A percentile compares a stretch with the other conserved stretches of the same genome.
Conservation (phyloP, 2,329 filamentous ascomycete species). For the Aspergillus awamori region DNA sequence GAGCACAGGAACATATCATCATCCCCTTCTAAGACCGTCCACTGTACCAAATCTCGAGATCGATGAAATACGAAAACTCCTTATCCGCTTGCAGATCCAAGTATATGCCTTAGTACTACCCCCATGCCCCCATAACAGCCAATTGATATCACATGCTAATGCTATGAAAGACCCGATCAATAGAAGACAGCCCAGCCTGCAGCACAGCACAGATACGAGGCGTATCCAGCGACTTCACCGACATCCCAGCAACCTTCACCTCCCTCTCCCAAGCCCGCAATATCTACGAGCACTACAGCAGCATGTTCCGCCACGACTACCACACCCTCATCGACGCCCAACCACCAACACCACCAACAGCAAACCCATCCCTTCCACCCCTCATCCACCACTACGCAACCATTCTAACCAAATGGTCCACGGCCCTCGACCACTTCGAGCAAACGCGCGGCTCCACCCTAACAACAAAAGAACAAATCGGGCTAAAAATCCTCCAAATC, state of each 20-base stretch:
- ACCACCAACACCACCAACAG: no score
- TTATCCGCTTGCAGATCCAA: slow-evolving; percentile 13
- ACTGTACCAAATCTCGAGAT: slow-evolving; percentile 17
- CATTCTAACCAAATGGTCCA: slow-evolving; percentile 1
- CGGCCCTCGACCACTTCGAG: slow-evolving; percentile 10
- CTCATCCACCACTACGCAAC: neutral
- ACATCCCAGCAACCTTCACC: slow-evolving; percentile 5
- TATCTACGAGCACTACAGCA: slow-evolving; percentile 6
- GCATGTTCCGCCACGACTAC: neutral
- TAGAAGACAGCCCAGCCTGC: neutral
- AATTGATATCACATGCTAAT: neutral
- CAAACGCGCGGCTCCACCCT: neutral
- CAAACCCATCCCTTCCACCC: neutral
- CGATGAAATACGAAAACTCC: slow-evolving; percentile 10
- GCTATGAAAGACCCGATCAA: neutral
- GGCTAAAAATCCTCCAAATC: slow-evolving; percentile 11
- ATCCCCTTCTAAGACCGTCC: slow-evolving; percentile 16
- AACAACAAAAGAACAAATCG: slow-evolving; percentile 8
- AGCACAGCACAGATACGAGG: neutral
- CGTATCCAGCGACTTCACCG: neutral
- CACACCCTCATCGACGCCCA: neutral
- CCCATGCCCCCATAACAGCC: no score
- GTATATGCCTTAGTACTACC: slow-evolving; percentile 9
- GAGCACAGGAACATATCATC: slow-evolving; percentile 11
- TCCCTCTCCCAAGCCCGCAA: slow-evolving; percentile 14